These are phyloP conservation scores for Crucibulum laeve DNA, from an alignment of 768 basidiomycete species.

Conservation along the genomic window DNA sequence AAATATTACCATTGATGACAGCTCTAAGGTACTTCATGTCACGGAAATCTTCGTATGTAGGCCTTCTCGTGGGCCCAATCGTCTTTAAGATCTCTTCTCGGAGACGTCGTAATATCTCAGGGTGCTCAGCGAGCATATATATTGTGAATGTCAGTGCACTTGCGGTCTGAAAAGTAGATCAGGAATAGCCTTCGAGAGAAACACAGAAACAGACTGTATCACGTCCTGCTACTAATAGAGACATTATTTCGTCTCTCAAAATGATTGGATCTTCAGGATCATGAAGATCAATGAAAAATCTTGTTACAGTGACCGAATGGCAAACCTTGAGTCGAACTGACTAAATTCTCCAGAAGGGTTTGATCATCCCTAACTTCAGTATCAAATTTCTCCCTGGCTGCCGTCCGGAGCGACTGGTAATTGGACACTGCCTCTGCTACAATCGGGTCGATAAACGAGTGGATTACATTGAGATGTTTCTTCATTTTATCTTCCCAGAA, in stretches of 20 bases:
- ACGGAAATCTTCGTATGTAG: constrained; percentile 40
- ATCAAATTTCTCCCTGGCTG: not conserved
- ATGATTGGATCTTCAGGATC: constrained; percentile 15
- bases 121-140: constrained; percentile 41
- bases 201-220: constrained; percentile 39
- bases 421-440: constrained; percentile 38
- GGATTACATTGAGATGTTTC: constrained; percentile 37
- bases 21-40: constrained; percentile 38
- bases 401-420: constrained; percentile 1
- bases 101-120: constrained; percentile 31
- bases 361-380: constrained; percentile 30
- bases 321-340: constrained; percentile 47
- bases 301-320: too few species aligned
- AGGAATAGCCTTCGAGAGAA: not conserved
- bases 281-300: not conserved
- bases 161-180: constrained; percentile 22
- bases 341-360: constrained; percentile 44
- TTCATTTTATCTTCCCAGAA: constrained; percentile 43
- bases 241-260: constrained; percentile 34
- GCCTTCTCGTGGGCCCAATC: constrained; percentile 30
- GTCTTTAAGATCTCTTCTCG: constrained; percentile 35
- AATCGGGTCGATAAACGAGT: constrained; percentile 47
- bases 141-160: constrained; percentile 34
- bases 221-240: constrained; percentile 32
- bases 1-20: constrained; percentile 26